Evolutionary conservation across 768 basidiomycete genomes (phyloP), one percentile per base, ranked within the genome.

Genomic region (Lactifluus subvellereus): DNA sequence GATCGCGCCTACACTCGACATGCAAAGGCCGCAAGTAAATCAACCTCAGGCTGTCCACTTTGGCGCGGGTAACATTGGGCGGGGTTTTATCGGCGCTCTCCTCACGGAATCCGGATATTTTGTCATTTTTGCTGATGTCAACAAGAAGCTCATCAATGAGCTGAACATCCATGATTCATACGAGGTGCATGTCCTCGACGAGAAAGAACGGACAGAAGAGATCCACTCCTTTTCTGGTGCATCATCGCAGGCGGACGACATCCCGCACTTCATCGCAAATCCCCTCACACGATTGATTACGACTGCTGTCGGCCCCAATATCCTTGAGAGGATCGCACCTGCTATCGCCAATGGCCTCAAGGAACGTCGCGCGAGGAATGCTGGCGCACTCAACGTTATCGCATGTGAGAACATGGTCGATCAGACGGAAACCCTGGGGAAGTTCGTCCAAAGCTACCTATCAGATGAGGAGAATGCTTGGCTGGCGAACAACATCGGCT

Each of bases 391-490:
- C 8, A 76, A 76, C 60, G 64, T 77, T 47, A 74, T 78, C 61
- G 77, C 76, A 2, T 78, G 77, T 69, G 77, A 78, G 67, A 78
- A 78, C 68, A 73, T 74, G 66, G 69, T 77, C 47, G 69, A 71
- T 27, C 75, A 76, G 40, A 77, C 76, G 3, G 67, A 67, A 8
- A 61, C 65, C 40, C 71, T 78, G 48, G 66, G 67, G 9, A 67
- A 73, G 37, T 68, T 72, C 60, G 70, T 77, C 59, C 64, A 63
- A 59, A 61, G 64, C n/a, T 62, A 71, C 43, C 71, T 77, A 40
- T 66, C 66, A 6, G 68, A 71, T 51, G 72, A 71, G 3, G 75
- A 75, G 54, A 67, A 61, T 18, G 61, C 63, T 1, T 76, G 72
- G 66, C 69, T 72, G 8, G 63, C 63, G 11, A 52, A 68, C 51